Conservation (phyloP, 2,329 filamentous ascomycete genomes). For the Chaetothyriales sp. region DNA sequence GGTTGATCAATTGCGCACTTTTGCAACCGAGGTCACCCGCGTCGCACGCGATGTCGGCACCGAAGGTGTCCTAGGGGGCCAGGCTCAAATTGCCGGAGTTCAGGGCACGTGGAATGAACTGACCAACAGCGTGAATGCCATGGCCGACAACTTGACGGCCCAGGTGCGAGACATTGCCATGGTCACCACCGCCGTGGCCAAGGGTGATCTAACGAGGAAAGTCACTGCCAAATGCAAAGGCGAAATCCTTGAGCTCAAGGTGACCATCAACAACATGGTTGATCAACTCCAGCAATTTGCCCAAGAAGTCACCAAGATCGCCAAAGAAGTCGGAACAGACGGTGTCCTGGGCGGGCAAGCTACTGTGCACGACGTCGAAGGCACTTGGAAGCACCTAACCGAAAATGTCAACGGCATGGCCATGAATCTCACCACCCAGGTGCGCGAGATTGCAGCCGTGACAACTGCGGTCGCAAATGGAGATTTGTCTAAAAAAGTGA, state of each 20-base stretch:
- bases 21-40: slow-evolving; percentile 70
- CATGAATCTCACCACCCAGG: slow-evolving; percentile 93
- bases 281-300: slow-evolving; percentile 95
- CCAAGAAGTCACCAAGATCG: slow-evolving; percentile 90
- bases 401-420: slow-evolving; percentile 97
- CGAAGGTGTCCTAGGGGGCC: slow-evolving; percentile 67
- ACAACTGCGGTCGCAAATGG: slow-evolving; percentile 90
- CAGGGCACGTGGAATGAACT: slow-evolving; percentile 83
- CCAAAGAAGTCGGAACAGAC: slow-evolving; percentile 91
- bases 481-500: slow-evolving; percentile 91
- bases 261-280: slow-evolving; percentile 98
- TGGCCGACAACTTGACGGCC: slow-evolving; percentile 76
- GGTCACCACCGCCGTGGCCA: slow-evolving; percentile 55
- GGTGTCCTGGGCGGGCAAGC: slow-evolving; percentile 88
- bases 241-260: slow-evolving; percentile 88
- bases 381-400: slow-evolving; percentile 92
- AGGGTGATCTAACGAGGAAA: slow-evolving; percentile 89
- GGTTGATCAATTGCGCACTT: slow-evolving; percentile 73
- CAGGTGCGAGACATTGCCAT: slow-evolving; percentile 90
- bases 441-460: slow-evolving; percentile 92
- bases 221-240: slow-evolving; percentile 85
- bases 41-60: slow-evolving; percentile 75
- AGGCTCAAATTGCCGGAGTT: slow-evolving; percentile 70
- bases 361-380: slow-evolving; percentile 88
- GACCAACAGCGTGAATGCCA: slow-evolving; percentile 74